These are phyloP conservation scores for Zostera marina DNA, from an alignment of 116 monocot genomes.

Conservation along the genomic window DNA sequence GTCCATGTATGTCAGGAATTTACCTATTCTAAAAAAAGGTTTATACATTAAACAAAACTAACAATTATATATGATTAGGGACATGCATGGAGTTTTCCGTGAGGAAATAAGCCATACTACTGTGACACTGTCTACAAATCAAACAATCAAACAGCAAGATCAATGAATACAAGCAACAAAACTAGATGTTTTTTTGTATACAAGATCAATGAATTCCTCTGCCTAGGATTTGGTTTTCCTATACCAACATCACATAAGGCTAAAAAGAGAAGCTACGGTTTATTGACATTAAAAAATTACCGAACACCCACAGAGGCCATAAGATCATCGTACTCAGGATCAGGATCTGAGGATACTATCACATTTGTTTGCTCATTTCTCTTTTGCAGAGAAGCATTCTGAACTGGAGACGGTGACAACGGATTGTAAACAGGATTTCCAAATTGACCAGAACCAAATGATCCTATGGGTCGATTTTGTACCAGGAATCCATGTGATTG, in stretches of 20 bases:
- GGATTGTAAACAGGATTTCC: slow-evolving; percentile 55
- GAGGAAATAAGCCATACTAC: too few species aligned
- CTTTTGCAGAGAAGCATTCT: slow-evolving; percentile 16
- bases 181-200: too few species aligned
- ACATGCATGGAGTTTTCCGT: too few species aligned
- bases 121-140: too few species aligned
- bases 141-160: too few species aligned
- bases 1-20: too few species aligned
- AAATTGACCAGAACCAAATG: slow-evolving; percentile 4
- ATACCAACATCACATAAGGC: not conserved
- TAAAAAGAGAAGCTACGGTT: not conserved
- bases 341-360: slow-evolving; percentile 30
- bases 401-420: slow-evolving; percentile 41
- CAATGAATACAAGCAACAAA: too few species aligned
- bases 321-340: slow-evolving; percentile 87
- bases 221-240: not conserved
- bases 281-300: not conserved
- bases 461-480: slow-evolving; percentile 17
- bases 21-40: too few species aligned
- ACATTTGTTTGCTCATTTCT: slow-evolving; percentile 6
- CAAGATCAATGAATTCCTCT: not conserved
- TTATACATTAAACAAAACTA: too few species aligned
- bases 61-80: too few species aligned
- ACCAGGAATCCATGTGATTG: slow-evolving; percentile 4
- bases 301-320: slow-evolving; percentile 94